Conservation (phyloP, 805 yeast genomes). For the Torulaspora maleeae region DNA sequence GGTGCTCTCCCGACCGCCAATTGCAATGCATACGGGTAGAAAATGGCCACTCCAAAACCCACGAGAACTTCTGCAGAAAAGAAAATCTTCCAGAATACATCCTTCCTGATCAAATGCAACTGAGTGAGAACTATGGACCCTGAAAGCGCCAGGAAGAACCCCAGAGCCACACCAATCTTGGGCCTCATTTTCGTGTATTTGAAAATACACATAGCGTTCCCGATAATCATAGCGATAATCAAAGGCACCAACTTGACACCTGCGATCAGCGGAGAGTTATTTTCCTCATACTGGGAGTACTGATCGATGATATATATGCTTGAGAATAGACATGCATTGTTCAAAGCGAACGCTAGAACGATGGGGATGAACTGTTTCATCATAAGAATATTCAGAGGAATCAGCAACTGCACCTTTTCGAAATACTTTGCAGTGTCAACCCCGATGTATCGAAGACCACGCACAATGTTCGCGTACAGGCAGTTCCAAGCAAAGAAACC, state of each 20-base stretch:
- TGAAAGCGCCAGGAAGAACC: slow-evolving; percentile 15
- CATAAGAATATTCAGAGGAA: slow-evolving; percentile 30
- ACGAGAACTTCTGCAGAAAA: slow-evolving; percentile 25
- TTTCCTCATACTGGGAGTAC: slow-evolving; percentile 28
- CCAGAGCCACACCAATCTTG: slow-evolving; percentile 16
- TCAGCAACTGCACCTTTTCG: slow-evolving; percentile 14
- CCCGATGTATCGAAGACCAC: slow-evolving; percentile 4
- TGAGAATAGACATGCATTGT: slow-evolving; percentile 22
- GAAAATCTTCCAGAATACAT: slow-evolving; percentile 33
- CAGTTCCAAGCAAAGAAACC: slow-evolving; percentile 34
- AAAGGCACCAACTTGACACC: slow-evolving; percentile 38
- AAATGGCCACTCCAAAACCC: slow-evolving; percentile 32
- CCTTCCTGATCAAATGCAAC: slow-evolving; percentile 10
- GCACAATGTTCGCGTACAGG: slow-evolving; percentile 18
- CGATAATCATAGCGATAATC: slow-evolving; percentile 31
- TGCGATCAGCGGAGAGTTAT: slow-evolving; percentile 34
- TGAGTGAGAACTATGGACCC: slow-evolving; percentile 28
- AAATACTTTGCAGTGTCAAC: slow-evolving; percentile 5
- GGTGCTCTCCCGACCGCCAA: slow-evolving; percentile 37
- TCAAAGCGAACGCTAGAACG: slow-evolving; percentile 19
- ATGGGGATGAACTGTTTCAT: slow-evolving; percentile 28
- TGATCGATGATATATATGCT: slow-evolving; percentile 24
- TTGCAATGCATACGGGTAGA: slow-evolving; percentile 35
- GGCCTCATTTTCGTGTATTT: slow-evolving; percentile 22
- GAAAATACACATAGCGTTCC: slow-evolving; percentile 28